phyloP scores from a whole-genome alignment of 345 rosid species.

The Dimocarpus longan region DNA sequence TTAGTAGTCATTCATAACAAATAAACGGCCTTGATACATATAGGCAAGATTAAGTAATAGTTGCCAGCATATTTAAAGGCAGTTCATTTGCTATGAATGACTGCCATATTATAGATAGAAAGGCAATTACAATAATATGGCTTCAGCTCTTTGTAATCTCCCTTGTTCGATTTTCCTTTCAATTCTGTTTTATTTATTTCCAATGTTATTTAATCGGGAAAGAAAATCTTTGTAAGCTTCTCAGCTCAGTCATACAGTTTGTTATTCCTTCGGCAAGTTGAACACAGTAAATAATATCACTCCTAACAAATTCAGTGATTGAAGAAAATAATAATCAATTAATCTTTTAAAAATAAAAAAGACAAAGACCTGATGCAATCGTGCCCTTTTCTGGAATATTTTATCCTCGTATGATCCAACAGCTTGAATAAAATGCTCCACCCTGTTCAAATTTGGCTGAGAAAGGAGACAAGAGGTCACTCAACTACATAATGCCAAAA shows the following conservation, averaged over 20 bases:
- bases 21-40: too few relatives aligned
- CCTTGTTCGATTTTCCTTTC: too few relatives aligned
- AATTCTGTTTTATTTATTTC: too few relatives aligned
- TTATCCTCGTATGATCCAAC: conserved; percentile 81
- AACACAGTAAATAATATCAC: neutral
- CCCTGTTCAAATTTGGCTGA: conserved; percentile 72
- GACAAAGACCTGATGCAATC: conserved; percentile 60
- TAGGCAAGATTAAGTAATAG: too few relatives aligned
- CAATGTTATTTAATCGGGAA: neutral
- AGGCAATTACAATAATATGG: too few relatives aligned
- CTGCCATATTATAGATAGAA: too few relatives aligned
- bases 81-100: too few relatives aligned
- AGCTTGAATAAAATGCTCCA: conserved; percentile 88
- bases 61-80: too few relatives aligned
- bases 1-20: too few relatives aligned
- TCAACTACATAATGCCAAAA: conserved; percentile 12
- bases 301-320: neutral
- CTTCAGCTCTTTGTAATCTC: too few relatives aligned
- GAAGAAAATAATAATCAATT: neutral
- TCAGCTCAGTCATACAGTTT: neutral
- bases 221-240: neutral
- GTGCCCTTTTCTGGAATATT: conserved; percentile 87
- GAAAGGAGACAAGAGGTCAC: conserved; percentile 20
- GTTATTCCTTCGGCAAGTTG: neutral
- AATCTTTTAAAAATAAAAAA: conserved; percentile 1